These are phyloP conservation scores for Gamsiella multidivaricata DNA, from an alignment of 192 early-diverging fungal genomes.

Conservation along the genomic window DNA sequence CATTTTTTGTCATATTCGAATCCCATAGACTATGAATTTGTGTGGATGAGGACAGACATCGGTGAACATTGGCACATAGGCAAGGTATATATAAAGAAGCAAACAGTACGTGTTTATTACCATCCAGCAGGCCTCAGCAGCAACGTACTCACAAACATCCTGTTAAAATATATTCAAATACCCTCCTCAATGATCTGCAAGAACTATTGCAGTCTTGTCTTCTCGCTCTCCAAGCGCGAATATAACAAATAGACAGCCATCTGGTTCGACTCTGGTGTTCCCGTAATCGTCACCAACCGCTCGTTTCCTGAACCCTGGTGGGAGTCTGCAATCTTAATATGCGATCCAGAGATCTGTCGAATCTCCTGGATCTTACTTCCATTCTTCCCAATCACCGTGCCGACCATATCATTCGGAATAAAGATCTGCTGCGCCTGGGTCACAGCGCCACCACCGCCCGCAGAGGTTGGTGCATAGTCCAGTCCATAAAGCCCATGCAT, in stretches of 20 bases:
- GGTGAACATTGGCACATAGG: too few relatives aligned
- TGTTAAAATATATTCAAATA: background rate
- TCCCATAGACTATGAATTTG: too few relatives aligned
- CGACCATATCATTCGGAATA: conserved; percentile 77
- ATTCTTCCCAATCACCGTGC: conserved; percentile 95
- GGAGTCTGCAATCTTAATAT: conserved; percentile 90
- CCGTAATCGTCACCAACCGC: conserved; percentile 91
- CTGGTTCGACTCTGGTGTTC: conserved; percentile 87
- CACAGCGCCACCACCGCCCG: conserved; percentile 32
- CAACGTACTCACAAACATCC: too few relatives aligned
- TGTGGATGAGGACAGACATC: too few relatives aligned
- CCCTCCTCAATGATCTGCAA: background rate
- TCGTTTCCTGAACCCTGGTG: conserved; percentile 70
- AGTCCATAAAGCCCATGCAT: conserved; percentile 51
- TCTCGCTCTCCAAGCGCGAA: conserved; percentile 87
- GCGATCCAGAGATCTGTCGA: conserved; percentile 79
- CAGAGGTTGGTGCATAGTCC: conserved; percentile 50
- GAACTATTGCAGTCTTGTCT: conserved; percentile 41
- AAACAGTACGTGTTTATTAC: too few relatives aligned
- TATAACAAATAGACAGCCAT: conserved; percentile 94
- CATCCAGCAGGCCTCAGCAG: too few relatives aligned
- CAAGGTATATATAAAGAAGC: too few relatives aligned
- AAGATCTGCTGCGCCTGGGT: conserved; percentile 69
- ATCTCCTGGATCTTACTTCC: conserved; percentile 87
- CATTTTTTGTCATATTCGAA: too few relatives aligned